A percentile compares a stretch with the other conserved stretches of the same genome.
Conservation (phyloP, 1,139 yeast species). For the Tardiomyces blankii region DNA sequence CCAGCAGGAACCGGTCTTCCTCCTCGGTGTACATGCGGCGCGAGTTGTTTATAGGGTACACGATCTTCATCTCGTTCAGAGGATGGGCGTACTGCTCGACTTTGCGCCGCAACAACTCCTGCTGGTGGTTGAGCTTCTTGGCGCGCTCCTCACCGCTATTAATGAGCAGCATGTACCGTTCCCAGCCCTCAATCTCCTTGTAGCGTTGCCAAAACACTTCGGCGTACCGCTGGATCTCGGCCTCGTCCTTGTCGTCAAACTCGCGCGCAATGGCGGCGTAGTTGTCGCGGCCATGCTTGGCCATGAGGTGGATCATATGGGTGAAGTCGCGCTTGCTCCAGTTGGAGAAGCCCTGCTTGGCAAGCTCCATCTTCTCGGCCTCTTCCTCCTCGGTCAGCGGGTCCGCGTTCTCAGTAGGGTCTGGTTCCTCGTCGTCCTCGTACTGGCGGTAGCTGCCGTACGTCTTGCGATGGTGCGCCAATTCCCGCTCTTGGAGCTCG, state of each 20-base stretch:
- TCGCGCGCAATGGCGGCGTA: constrained; percentile 50
- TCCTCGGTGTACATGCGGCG: constrained; percentile 71
- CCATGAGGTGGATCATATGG: constrained; percentile 70
- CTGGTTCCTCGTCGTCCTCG: constrained; percentile 37
- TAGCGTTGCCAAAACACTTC: constrained; percentile 67
- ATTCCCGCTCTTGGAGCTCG: constrained; percentile 66
- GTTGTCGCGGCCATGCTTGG: constrained; percentile 64
- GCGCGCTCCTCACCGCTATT: constrained; percentile 80
- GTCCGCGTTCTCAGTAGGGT: constrained; percentile 43
- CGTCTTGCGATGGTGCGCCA: constrained; percentile 60
- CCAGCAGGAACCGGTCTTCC: constrained; percentile 76
- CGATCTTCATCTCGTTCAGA: constrained; percentile 60
- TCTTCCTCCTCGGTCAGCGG: constrained; percentile 74
- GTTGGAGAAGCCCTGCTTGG: constrained; percentile 55
- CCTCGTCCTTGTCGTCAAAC: constrained; percentile 37
- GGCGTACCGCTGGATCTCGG: constrained; percentile 61
- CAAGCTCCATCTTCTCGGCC: constrained; percentile 45
- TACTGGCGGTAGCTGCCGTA: constrained; percentile 53
- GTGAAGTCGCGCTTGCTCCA: constrained; percentile 91
- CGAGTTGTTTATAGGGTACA: constrained; percentile 74
- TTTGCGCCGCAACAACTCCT: constrained; percentile 51
- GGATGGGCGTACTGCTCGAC: constrained; percentile 58
- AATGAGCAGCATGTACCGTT: constrained; percentile 73
- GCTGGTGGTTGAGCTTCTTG: constrained; percentile 53
- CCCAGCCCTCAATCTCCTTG: constrained; percentile 70